Percentiles rank a stretch among this genome's conserved stretches.
Evolutionary conservation across 164 flowering plant genomes (phyloP).

Genomic region (Cinnamomum micranthum): DNA sequence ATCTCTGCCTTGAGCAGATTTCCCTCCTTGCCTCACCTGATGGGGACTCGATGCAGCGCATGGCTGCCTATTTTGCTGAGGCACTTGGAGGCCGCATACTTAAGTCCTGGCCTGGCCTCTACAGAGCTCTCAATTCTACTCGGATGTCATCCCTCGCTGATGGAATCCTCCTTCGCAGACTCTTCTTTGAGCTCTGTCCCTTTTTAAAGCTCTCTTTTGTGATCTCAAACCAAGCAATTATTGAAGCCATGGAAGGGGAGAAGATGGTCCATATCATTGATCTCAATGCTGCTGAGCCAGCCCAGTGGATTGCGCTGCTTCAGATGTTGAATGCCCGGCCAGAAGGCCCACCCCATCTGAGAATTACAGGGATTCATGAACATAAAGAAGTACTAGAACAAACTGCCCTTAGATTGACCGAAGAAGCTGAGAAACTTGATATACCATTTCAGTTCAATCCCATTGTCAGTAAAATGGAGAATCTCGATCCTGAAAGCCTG

Average conservation of each 20-base stretch:
- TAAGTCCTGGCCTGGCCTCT: conserved; percentile 64
- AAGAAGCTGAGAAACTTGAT: conserved; percentile 75
- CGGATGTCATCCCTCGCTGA: conserved; percentile 38
- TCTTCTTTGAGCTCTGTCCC: conserved; percentile 72
- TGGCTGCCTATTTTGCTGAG: conserved; percentile 67
- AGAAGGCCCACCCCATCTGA: conserved; percentile 84
- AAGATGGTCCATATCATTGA: conserved; percentile 82
- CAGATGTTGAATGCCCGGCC: conserved; percentile 62
- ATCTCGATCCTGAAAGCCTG: conserved; percentile 54
- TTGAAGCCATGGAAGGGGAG: conserved; percentile 91
- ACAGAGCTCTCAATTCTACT: conserved; percentile 60
- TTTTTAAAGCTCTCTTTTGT: conserved; percentile 63
- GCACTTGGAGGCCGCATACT: conserved; percentile 66
- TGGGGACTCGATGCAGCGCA: conserved; percentile 74
- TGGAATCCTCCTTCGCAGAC: conserved; percentile 36
- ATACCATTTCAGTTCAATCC: conserved; percentile 79
- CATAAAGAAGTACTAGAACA: conserved; percentile 72
- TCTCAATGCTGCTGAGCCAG: conserved; percentile 57
- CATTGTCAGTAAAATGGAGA: conserved; percentile 53
- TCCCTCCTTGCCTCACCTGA: conserved; percentile 65
- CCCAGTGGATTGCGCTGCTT: conserved; percentile 68
- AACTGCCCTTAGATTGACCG: conserved; percentile 50
- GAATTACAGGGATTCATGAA: conserved; percentile 75
- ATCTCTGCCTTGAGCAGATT: conserved; percentile 61
- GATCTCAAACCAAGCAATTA: conserved; percentile 70